Base-by-base conservation (phyloP, 441 rosid species). In the Erysimum pusillum region DNA sequence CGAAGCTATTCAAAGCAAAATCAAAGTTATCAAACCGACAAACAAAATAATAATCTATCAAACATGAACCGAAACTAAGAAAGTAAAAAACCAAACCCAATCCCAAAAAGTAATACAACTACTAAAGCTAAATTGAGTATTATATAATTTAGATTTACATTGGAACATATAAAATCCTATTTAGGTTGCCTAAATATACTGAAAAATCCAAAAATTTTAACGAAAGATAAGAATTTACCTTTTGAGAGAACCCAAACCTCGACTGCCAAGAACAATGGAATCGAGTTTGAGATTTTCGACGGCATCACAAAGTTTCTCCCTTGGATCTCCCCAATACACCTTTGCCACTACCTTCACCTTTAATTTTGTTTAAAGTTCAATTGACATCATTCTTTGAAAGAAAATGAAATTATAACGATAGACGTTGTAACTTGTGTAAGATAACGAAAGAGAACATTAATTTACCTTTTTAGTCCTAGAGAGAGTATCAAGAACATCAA, bases 191-290 rank as follows among this genome's bases (percentile, higher is more conserved):
- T n/a, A 22, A 22, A 22, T 2, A 22, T 22, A 14, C 7, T 48
- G 22, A 48, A 15, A 15, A 48, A 48, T 17, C 12, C 25, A 60
- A 60, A 31, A 36, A 36, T n/a, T n/a, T n/a, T n/a, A n/a, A n/a
- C n/a, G n/a, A n/a, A 22, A 22, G 2, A 22, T 59, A 9, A 63
- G 15, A 51, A 9, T 39, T 25, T 76, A 94, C 99, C 98, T 89
- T 87, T 90, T 90, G 69, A 94, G 76, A 64, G 79, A 83, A 85
- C 99, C 97, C 51, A 94, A 91, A n/a, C 98, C 98, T 80, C 99
- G 86, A 85, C 90, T 94, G 18, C 98, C 98, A 5, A 94, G 87
- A 60, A 92, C 80, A 71, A 94, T 82, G 67, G 86, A 91, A 79
- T 81, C 87, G 41, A 94, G 85, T 63, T 94, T 92, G 63, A 92